These are phyloP conservation scores for Massarina eburnea DNA, from an alignment of 2,329 filamentous ascomycete species.

Conservation along the genomic window DNA sequence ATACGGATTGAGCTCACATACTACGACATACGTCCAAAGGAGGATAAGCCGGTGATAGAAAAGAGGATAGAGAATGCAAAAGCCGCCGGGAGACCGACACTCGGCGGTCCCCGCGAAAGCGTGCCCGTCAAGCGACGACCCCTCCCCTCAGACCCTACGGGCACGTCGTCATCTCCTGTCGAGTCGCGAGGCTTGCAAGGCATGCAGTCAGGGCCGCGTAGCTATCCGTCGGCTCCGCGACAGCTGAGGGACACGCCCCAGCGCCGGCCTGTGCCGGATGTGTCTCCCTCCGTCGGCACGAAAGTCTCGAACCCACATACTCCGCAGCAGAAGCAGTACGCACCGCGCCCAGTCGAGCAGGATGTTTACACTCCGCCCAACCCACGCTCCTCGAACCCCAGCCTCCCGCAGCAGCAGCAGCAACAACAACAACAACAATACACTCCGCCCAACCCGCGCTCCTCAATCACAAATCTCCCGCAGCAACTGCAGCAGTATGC, in stretches of 20 bases:
- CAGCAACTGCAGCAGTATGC: slow-evolving; percentile 24
- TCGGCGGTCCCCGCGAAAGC: slow-evolving; percentile 54
- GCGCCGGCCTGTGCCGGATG: slow-evolving; percentile 33
- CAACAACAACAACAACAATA: slow-evolving; percentile 36
- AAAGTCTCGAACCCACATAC: slow-evolving; percentile 24
- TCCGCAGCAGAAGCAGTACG: slow-evolving; percentile 25
- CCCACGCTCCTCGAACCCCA: slow-evolving; percentile 26
- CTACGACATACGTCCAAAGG: slow-evolving; percentile 85
- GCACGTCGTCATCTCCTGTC: slow-evolving; percentile 43
- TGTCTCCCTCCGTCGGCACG: slow-evolving; percentile 21
- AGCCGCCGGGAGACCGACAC: slow-evolving; percentile 42
- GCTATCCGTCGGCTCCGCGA: slow-evolving; percentile 38
- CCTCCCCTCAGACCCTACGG: slow-evolving; percentile 75
- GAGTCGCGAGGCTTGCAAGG: slow-evolving; percentile 34
- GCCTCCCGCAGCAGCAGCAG: slow-evolving; percentile 18
- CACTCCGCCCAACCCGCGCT: slow-evolving; percentile 37
- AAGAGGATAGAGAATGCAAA: slow-evolving; percentile 52
- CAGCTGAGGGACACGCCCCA: slow-evolving; percentile 24
- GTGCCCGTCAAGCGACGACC: slow-evolving; percentile 79
- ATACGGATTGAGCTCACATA: slow-evolving; percentile 94
- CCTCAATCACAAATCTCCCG: slow-evolving; percentile 25
- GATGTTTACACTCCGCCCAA: slow-evolving; percentile 26
- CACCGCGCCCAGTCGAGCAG: slow-evolving; percentile 14
- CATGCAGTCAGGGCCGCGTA: slow-evolving; percentile 35
- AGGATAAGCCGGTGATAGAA: slow-evolving; percentile 64